Base-by-base conservation (phyloP, 768 basidiomycete species). In the Calocera cornea region DNA sequence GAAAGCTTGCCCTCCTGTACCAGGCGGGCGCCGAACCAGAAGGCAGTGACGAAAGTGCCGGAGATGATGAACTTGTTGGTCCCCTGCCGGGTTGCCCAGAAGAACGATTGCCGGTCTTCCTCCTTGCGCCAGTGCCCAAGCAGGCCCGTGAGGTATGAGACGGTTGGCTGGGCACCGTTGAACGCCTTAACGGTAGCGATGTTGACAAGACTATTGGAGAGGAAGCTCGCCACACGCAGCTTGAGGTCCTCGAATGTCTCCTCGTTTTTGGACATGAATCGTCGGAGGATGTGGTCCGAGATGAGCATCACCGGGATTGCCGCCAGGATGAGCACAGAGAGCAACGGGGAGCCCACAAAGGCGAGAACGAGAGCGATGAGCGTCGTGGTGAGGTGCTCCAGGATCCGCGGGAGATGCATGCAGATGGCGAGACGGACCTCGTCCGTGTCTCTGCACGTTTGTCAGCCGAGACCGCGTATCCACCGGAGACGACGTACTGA, bases 41-140 rank as follows among this genome's bases (percentile, higher is more conserved):
- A 98, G 0, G 88, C 94, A 73, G 93, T 88, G 8, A 98, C 92
- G 77, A 98, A 99, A 86, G 97, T 95, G 31, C 84, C 83, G 82
- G 94, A 87, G 72, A 89, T 84, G 67, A 89, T 81, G 74, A 97
- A 95, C 72, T 94, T 91, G 1, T 83, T 83, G 16, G 87, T 68
- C 22, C 84, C 88, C 1, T 81, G 77, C 2, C 87, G 85, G 38
- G 86, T 33, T 1, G 88, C 91, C 93, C 94, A 98, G 2, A 95
- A 80, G 27, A 80, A 74, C 68, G 85, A 83, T 50, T 90, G 81
- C 31, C 77, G 78, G 54, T 78, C 75, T 12, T 87, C 84, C 3
- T 83, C 81, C 0, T 64, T 69, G 24, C 80, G 79, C 5, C 87
- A 77, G 34, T 75, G 72, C 29, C 76, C 72, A 49, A 87, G 79